Evolutionary conservation across 345 rosid species (phyloP), one percentile per base, ranked within the genome.

Genomic region (Salix caprea): DNA sequence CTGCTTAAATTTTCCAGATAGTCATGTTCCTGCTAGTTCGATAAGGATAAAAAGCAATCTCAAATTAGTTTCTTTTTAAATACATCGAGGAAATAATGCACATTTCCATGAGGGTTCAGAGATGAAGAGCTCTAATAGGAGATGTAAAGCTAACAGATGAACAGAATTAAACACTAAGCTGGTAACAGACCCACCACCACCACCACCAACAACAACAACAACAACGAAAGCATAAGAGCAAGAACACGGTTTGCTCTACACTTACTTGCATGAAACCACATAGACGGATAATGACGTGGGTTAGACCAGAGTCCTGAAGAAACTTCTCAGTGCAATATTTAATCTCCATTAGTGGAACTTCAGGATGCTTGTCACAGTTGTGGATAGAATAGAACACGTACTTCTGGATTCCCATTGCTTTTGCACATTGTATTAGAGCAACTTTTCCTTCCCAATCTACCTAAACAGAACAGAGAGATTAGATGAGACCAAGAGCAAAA

Each of bases 371-470:
- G 81, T 93, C 99, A 76, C 99, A 96, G 70, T 96, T 96, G 80
- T 96, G 99, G 77, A 95, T 93, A 36, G 99, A 96, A 77, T 85
- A 96, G 78, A 96, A 93, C 26, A 96, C 83, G 23, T 85, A 91
- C 76, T 96, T 93, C 89, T 93, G 99, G 81, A 96, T 91, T 79
- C 94, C 98, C 98, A 96, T 96, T 75, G 97, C 97, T 83, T 95
- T 93, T 80, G 98, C 99, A 80, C 94, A 93, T 82, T 95, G 99
- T 85, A 95, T 90, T 32, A 93, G 89, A 73, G 94, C 99, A 82
- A 96, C 98, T 89, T 93, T 96, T 69, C 99, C 98, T 91, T 91
- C 97, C 99, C 99, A 96, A 76, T 96, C 99, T 91, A 95, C 99
- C 98, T 91, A 91, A 88, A 93, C 78, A 85, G 81, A 84, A 88